phyloP scores from a whole-genome alignment of 2,329 filamentous ascomycete species.

The Fusarium ramigenum region DNA sequence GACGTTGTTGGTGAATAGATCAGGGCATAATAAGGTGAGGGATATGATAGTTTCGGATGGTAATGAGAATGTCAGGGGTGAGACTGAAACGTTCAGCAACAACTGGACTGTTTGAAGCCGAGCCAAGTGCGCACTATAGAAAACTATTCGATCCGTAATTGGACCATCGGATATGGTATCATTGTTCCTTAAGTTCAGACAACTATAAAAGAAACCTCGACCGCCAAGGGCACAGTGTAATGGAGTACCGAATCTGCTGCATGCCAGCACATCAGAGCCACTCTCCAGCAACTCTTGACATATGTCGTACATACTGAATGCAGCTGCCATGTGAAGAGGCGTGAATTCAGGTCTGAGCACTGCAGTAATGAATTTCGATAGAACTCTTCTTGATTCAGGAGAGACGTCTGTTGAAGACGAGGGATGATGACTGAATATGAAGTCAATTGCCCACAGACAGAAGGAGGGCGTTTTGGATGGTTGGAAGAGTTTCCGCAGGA shows the following conservation, averaged over 20 bases:
- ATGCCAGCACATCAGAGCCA: not conserved
- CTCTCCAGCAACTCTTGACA: not conserved
- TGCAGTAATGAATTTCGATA: not conserved
- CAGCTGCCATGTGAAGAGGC: not conserved
- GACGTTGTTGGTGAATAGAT: accelerated
- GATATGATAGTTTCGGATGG: not conserved
- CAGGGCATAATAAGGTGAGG: not conserved
- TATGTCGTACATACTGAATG: not conserved
- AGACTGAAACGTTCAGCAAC: not conserved
- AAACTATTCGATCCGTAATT: not conserved
- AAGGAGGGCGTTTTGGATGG: not conserved
- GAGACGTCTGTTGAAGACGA: not conserved
- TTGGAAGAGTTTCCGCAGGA: not conserved
- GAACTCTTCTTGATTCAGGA: accelerated
- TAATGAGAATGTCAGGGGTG: not conserved
- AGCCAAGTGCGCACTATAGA: not conserved
- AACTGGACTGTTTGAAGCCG: not conserved
- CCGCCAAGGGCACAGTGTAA: not conserved
- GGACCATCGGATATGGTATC: not conserved
- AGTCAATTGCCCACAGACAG: not conserved
- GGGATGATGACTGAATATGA: not conserved
- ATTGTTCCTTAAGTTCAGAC: not conserved
- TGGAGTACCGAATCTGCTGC: not conserved
- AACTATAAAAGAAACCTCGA: not conserved
- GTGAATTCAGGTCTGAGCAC: not conserved